Percentiles rank a stretch among this genome's conserved stretches.
Evolutionary conservation across 2,329 filamentous ascomycete genomes (phyloP).

Genomic region (Aureobasidium sp.): DNA sequence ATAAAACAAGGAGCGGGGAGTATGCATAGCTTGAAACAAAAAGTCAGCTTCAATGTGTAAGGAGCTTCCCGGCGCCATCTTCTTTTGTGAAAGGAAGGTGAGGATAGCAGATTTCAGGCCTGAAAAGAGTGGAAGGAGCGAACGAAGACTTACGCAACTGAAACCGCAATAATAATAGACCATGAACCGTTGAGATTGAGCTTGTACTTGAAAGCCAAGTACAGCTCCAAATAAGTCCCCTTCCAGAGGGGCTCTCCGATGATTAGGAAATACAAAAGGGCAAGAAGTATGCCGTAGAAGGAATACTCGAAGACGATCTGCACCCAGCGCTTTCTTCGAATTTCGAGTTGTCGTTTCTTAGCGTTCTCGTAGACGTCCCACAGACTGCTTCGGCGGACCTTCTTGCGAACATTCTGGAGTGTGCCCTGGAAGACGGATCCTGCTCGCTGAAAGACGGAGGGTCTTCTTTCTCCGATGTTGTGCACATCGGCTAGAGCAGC

Average conservation of each 20-base stretch:
- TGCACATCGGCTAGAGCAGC: neutral
- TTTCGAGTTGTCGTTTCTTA: constrained; percentile 18
- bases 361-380: constrained; percentile 23
- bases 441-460: constrained; percentile 6
- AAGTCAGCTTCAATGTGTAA: neutral
- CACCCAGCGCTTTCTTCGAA: constrained; percentile 27
- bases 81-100: neutral
- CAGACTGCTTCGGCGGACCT: constrained; percentile 18
- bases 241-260: constrained; percentile 42
- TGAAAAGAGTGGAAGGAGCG: neutral
- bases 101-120: neutral
- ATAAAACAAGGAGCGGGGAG: constrained; percentile 28
- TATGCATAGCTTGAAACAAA: constrained; percentile 19
- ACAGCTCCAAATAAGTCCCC: constrained; percentile 38
- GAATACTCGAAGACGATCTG: constrained; percentile 35
- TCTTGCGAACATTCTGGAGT: neutral
- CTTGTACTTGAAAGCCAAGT: constrained; percentile 34
- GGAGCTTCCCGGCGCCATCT: neutral
- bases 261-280: constrained; percentile 41
- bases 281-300: constrained; percentile 32
- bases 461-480: neutral
- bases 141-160: constrained; percentile 19
- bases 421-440: constrained; percentile 11
- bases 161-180: constrained; percentile 34
- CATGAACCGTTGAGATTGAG: constrained; percentile 31